These are phyloP conservation scores for Euphrasia arctica DNA, from an alignment of 305 asterid species.

Conservation along the genomic window DNA sequence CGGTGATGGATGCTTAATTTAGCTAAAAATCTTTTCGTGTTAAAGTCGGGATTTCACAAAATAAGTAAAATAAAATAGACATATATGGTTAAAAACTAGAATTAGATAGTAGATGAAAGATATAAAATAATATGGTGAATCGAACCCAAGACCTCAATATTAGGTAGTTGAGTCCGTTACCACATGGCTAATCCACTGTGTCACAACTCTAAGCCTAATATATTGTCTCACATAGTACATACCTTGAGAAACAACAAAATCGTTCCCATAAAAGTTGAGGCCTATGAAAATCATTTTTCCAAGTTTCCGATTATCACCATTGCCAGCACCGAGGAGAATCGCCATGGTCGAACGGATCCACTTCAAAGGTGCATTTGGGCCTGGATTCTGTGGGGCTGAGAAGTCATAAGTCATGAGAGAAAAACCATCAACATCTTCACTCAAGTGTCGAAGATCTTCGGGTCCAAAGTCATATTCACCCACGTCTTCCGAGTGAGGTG, in stretches of 20 bases:
- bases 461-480: conserved; percentile 85
- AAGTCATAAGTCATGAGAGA: conserved; percentile 97
- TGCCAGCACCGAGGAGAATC: conserved; percentile 50
- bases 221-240: conserved; percentile 22
- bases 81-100: too few species aligned
- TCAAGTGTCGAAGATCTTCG: conserved; percentile 62
- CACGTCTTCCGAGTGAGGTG: conserved; percentile 65
- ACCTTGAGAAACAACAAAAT: conserved; percentile 83
- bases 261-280: conserved; percentile 89
- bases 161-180: too few species aligned
- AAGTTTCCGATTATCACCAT: conserved; percentile 31
- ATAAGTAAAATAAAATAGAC: too few species aligned
- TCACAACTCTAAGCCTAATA: not conserved
- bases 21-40: not conserved
- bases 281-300: conserved; percentile 71
- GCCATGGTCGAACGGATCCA: conserved; percentile 72
- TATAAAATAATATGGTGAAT: too few species aligned
- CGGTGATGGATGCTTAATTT: not conserved
- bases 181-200: too few species aligned
- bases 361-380: conserved; percentile 93
- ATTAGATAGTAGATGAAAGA: too few species aligned
- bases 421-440: conserved; percentile 76
- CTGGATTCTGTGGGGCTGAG: conserved; percentile 95
- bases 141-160: too few species aligned
- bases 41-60: not conserved